These are phyloP conservation scores for Phylloporus rhodoxanthus DNA, from an alignment of 768 basidiomycete genomes.

Conservation along the genomic window DNA sequence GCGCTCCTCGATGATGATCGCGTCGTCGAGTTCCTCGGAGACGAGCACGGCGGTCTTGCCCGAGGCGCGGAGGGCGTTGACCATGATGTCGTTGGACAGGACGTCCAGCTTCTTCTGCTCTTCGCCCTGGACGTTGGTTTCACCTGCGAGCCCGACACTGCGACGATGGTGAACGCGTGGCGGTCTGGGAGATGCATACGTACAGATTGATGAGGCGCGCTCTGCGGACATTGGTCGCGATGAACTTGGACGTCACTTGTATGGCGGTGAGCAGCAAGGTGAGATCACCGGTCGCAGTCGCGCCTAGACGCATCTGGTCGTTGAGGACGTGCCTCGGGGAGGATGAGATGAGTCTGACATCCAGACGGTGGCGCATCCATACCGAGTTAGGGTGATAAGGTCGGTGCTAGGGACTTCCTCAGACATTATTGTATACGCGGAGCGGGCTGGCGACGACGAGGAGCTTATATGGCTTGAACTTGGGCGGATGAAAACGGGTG, in stretches of 20 bases:
- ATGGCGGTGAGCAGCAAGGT: slow-evolving; percentile 94
- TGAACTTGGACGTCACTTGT: slow-evolving; percentile 94
- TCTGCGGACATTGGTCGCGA: slow-evolving; percentile 95
- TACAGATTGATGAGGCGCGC: slow-evolving; percentile 96
- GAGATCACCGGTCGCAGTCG: slow-evolving; percentile 85
- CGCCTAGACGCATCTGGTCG: slow-evolving; percentile 78
- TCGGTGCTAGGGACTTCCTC: slow-evolving; percentile 78
- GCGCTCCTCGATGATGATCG: slow-evolving; percentile 79
- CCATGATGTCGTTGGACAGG: slow-evolving; percentile 99
- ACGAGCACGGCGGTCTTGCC: slow-evolving; percentile 96
- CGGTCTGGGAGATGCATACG: slow-evolving; percentile 26
- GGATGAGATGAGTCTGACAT: slow-evolving; percentile 3
- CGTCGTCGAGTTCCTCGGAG: slow-evolving; percentile 91
- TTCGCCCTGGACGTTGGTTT: slow-evolving; percentile 95
- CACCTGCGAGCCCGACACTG: slow-evolving; percentile 95
- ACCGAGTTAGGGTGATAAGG: slow-evolving; percentile 91
- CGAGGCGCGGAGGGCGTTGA: slow-evolving; percentile 92
- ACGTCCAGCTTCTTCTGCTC: slow-evolving; percentile 99
- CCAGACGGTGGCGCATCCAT: slow-evolving; percentile 16
- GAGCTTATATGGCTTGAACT: background rate
- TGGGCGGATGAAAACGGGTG: slow-evolving; percentile 20
- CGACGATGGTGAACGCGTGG: background rate
- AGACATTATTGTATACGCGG: slow-evolving; percentile 28
- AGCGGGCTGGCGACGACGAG: background rate
- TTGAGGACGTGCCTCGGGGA: slow-evolving; percentile 71